These are phyloP conservation scores for Suillus occidentalis DNA, from an alignment of 768 basidiomycete species.

Conservation along the genomic window DNA sequence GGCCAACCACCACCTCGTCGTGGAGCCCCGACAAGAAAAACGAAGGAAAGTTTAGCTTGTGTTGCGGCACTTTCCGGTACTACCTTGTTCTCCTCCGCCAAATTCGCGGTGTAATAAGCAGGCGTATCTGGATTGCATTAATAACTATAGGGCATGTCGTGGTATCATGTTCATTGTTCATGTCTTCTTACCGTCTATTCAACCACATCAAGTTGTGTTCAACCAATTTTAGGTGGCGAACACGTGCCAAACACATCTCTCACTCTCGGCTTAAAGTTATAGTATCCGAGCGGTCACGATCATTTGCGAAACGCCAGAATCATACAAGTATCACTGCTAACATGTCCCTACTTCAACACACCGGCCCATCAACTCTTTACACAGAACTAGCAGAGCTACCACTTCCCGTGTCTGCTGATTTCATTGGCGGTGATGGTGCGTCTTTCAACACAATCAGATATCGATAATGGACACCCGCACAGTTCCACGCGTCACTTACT, in stretches of 20 bases:
- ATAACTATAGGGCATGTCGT: neutral
- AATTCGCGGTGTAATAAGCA: neutral
- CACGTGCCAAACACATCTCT: neutral
- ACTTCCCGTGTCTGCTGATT: neutral
- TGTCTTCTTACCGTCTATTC: neutral
- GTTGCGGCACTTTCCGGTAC: neutral
- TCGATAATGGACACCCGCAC: neutral
- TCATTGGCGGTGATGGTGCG: constrained; percentile 25
- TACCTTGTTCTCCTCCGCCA: neutral
- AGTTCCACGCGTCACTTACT: constrained; percentile 48
- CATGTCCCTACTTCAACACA: neutral
- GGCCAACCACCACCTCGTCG: no score
- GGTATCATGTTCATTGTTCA: neutral
- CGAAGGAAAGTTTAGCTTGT: no score
- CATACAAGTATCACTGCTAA: neutral
- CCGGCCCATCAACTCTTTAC: neutral
- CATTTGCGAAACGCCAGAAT: neutral
- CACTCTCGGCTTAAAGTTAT: neutral
- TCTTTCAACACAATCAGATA: constrained; percentile 35
- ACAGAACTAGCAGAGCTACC: constrained; percentile 1
- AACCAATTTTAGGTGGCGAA: neutral
- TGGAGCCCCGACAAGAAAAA: no score
- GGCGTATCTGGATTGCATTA: neutral
- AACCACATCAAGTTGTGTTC: neutral
- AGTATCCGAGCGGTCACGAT: neutral